Conservation (phyloP, 176 grass and related monocot genomes). For the Avena sativa region DNA sequence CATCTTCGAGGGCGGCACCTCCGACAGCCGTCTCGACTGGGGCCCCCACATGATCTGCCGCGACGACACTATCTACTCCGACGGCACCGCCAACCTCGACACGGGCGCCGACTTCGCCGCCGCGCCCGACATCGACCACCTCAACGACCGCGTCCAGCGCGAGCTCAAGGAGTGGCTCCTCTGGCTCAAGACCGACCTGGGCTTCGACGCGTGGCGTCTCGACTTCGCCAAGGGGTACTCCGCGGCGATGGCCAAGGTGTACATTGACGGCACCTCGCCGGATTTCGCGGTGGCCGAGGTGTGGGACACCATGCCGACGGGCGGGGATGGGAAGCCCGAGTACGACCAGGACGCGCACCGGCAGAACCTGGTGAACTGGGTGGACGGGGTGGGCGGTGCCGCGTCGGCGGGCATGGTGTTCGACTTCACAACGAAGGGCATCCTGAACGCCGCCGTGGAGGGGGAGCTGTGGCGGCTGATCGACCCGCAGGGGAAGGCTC, state of each 20-base stretch:
- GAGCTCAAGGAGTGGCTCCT: constrained; percentile 49
- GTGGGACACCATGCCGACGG: constrained; percentile 34
- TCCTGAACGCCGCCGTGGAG: constrained; percentile 21
- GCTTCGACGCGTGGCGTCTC: too few species aligned
- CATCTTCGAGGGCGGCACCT: constrained; percentile 70
- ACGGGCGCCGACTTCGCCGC: constrained; percentile 55
- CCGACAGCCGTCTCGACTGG: constrained; percentile 69
- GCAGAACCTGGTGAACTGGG: constrained; percentile 55
- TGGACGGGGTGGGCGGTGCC: constrained; percentile 31
- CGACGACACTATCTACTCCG: constrained; percentile 59
- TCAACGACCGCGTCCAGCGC: constrained; percentile 60
- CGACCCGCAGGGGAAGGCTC: constrained; percentile 53
- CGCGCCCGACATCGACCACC: constrained; percentile 80
- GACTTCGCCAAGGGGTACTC: too few species aligned
- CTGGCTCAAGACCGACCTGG: too few species aligned
- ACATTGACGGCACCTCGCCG: constrained; percentile 53
- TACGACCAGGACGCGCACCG: constrained; percentile 44
- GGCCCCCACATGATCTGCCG: constrained; percentile 74
- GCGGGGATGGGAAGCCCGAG: too few species aligned
- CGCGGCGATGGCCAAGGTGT: constrained; percentile 51
- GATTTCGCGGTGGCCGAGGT: constrained; percentile 61
- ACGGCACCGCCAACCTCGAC: constrained; percentile 71
- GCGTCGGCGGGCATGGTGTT: constrained; percentile 38
- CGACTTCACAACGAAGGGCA: constrained; percentile 59
- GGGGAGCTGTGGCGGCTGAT: too few species aligned